phyloP scores from a whole-genome alignment of 2,329 filamentous ascomycete genomes.

The Sclerotiophoma versabilis region DNA sequence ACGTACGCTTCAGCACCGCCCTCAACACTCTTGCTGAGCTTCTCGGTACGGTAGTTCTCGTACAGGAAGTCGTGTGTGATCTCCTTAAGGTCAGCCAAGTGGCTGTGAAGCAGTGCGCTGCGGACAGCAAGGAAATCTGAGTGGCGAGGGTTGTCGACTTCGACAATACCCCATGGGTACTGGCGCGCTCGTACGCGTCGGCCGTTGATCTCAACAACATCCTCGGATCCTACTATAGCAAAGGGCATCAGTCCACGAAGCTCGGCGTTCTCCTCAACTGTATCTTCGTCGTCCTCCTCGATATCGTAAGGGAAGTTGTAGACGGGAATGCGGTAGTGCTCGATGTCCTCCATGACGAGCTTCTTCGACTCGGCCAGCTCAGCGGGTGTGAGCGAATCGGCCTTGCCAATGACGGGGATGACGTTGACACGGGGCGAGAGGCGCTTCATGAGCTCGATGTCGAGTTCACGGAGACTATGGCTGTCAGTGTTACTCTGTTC shows the following conservation, averaged over 20 bases:
- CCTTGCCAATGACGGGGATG: conserved; percentile 98
- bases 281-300: conserved; percentile 99
- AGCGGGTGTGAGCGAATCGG: conserved; percentile 93
- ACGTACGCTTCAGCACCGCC: conserved; percentile 87
- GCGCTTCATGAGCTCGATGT: conserved; percentile 99
- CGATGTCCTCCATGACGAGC: conserved; percentile 99
- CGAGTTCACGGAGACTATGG: conserved; percentile 88
- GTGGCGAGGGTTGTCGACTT: conserved; percentile 98
- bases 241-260: conserved; percentile 98
- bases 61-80: conserved; percentile 99
- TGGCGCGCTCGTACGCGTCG: conserved; percentile 92
- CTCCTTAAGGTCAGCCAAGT: conserved; percentile 97
- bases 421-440: conserved; percentile 98
- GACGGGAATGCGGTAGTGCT: conserved; percentile 98
- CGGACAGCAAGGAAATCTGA: conserved; percentile 98
- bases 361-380: conserved; percentile 99
- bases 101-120: conserved; percentile 94
- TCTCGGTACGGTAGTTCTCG: conserved; percentile 99
- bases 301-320: conserved; percentile 99
- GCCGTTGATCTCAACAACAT: conserved; percentile 91
- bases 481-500: conserved; percentile 21
- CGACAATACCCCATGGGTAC: conserved; percentile 98
- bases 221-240: conserved; percentile 97
- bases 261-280: conserved; percentile 98
- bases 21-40: conserved; percentile 99